Percentiles rank a stretch among this genome's conserved stretches.
These are phyloP conservation scores for Mycena belliarum DNA, from an alignment of 768 basidiomycete genomes.

Conservation along the genomic window DNA sequence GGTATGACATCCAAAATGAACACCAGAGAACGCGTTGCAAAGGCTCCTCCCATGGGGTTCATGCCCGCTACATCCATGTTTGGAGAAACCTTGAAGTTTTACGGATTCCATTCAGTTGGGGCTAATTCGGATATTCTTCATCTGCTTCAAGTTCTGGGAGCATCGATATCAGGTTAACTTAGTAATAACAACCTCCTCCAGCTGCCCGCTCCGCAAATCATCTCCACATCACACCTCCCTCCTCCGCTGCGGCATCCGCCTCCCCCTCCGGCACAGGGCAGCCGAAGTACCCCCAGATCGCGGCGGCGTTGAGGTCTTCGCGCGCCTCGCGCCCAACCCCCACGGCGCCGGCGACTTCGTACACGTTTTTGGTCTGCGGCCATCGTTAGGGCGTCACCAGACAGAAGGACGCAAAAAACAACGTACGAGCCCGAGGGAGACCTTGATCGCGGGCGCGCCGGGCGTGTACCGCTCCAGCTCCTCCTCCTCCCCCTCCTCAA, in stretches of 20 bases:
- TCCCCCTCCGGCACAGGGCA: slow-evolving; percentile 32
- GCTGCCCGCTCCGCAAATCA: too few relatives aligned
- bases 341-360: slow-evolving; percentile 47
- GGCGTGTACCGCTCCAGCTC: slow-evolving; percentile 42
- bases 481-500: background rate
- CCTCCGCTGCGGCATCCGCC: slow-evolving; percentile 32
- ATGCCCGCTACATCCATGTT: too few relatives aligned
- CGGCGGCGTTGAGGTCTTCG: slow-evolving; percentile 48
- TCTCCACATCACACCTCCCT: too few relatives aligned
- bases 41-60: too few relatives aligned
- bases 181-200: too few relatives aligned
- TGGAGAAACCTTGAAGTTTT: too few relatives aligned
- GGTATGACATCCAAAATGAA: too few relatives aligned
- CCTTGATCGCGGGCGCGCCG: slow-evolving; percentile 55
- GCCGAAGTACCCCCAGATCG: slow-evolving; percentile 51
- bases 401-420: background rate
- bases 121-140: too few relatives aligned
- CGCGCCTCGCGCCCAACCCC: slow-evolving; percentile 44
- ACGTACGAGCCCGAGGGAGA: slow-evolving; percentile 60
- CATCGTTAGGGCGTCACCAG: background rate
- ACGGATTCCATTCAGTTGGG: too few relatives aligned
- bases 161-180: too few relatives aligned
- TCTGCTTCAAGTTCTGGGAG: too few relatives aligned
- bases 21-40: too few relatives aligned
- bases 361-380: slow-evolving; percentile 42